phyloP scores from a whole-genome alignment of 1,284 basidiomycete species.

The Marasmius fiardii region DNA sequence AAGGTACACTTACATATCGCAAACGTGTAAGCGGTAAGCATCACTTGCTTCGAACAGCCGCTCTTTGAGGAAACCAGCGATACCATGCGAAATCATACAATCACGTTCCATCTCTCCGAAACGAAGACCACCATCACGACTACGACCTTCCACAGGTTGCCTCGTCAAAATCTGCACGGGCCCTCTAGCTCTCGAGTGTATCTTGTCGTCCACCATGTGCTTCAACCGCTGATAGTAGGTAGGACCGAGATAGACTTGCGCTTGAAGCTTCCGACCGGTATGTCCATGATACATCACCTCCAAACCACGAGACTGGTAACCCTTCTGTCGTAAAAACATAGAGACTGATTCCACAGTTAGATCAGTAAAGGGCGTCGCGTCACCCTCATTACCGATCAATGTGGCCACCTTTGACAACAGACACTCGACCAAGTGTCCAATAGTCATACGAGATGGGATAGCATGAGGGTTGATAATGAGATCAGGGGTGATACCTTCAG shows the following conservation, averaged over 20 bases:
- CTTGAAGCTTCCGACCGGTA: constrained; percentile 94
- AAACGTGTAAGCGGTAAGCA: constrained; percentile 94
- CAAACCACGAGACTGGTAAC: constrained; percentile 94
- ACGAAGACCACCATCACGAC: constrained; percentile 96
- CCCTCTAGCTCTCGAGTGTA: constrained; percentile 95
- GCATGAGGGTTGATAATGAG: constrained; percentile 99
- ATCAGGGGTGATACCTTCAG: constrained; percentile 94
- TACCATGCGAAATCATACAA: constrained; percentile 99
- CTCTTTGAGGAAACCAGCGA: constrained; percentile 96
- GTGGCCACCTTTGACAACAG: constrained; percentile 96
- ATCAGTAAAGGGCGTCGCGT: constrained; percentile 98
- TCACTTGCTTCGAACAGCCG: constrained; percentile 92
- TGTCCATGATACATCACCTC: constrained; percentile 99
- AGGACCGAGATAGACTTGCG: constrained; percentile 97
- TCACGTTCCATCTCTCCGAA: constrained; percentile 99
- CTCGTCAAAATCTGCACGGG: constrained; percentile 97
- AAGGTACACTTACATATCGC: constrained; percentile 76
- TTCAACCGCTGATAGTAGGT: constrained; percentile 99
- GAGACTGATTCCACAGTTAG: constrained; percentile 97
- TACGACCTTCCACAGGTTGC: constrained; percentile 99
- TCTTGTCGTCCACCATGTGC: constrained; percentile 99
- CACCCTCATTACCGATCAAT: constrained; percentile 93
- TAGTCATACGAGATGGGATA: constrained; percentile 99
- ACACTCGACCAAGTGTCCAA: constrained; percentile 99
- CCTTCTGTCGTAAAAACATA: constrained; percentile 73